A percentile compares a stretch with the other conserved stretches of the same genome.
Evolutionary conservation across 495 filamentous ascomycete species (phyloP).

Genomic region (Hapsidospora chrysogenum): DNA sequence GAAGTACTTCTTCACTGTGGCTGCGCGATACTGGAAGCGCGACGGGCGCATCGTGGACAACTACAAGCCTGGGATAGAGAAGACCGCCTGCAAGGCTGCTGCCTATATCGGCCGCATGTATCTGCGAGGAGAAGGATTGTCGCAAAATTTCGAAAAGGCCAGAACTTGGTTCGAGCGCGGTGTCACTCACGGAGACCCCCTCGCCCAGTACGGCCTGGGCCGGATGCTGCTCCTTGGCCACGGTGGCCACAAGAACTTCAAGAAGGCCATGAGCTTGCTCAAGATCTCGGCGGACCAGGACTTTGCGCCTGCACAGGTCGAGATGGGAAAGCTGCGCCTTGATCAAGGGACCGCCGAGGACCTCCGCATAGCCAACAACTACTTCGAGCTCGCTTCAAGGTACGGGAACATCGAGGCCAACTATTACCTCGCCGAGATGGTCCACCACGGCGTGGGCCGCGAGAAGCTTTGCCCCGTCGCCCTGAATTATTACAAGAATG

Average conservation of each 20-base stretch:
- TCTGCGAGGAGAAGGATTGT: constrained; percentile 76
- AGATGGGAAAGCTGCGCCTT: constrained; percentile 70
- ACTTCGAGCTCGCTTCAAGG: constrained; percentile 84
- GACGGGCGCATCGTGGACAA: constrained; percentile 30
- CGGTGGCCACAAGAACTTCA: constrained; percentile 56
- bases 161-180: constrained; percentile 78
- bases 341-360: constrained; percentile 69
- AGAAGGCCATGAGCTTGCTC: constrained; percentile 64
- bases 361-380: constrained; percentile 49
- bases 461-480: constrained; percentile 70
- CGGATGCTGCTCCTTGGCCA: constrained; percentile 78
- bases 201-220: constrained; percentile 76
- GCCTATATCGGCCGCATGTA: constrained; percentile 90
- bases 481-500: constrained; percentile 83
- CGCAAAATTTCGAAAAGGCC: constrained; percentile 61
- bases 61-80: constrained; percentile 46
- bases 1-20: constrained; percentile 67
- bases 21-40: constrained; percentile 76
- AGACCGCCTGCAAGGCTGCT: constrained; percentile 73
- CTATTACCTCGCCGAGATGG: constrained; percentile 89
- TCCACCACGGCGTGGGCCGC: constrained; percentile 60
- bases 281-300: constrained; percentile 74
- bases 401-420: constrained; percentile 84
- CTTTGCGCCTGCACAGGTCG: constrained; percentile 64
- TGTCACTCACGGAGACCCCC: constrained; percentile 57